Percentiles rank a stretch among this genome's conserved stretches.
These are phyloP conservation scores for Polygonum aviculare DNA, from an alignment of 148 eudicot genomes.

Conservation along the genomic window DNA sequence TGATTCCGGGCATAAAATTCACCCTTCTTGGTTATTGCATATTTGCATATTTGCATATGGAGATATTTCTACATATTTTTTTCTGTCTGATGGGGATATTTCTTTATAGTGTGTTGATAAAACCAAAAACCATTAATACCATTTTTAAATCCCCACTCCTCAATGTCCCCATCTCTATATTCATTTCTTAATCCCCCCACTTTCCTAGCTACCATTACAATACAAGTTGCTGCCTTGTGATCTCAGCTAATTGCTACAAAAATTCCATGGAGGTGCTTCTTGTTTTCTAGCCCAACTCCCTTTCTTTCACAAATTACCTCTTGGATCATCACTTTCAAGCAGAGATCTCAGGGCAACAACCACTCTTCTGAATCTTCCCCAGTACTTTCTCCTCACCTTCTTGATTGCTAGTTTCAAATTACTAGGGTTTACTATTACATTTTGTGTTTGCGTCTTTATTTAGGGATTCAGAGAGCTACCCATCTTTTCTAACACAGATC, in stretches of 20 bases:
- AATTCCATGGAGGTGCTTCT: conserved; percentile 8
- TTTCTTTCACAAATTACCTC: background rate
- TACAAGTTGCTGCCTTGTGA: conserved; percentile 2
- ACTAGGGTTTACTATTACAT: background rate
- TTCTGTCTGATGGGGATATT: background rate
- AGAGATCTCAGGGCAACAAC: background rate
- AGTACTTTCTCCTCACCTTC: background rate
- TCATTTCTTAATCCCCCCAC: background rate
- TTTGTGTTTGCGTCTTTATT: background rate
- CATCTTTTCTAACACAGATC: background rate
- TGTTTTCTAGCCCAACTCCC: background rate
- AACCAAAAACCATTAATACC: background rate
- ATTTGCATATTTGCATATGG: background rate
- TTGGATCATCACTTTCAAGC: background rate
- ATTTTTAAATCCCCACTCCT: background rate
- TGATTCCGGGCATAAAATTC: background rate
- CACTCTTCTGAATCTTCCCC: background rate
- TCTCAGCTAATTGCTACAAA: background rate
- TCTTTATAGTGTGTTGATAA: background rate
- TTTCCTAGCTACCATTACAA: background rate
- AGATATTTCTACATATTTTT: background rate
- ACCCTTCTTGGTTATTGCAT: background rate
- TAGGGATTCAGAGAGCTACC: background rate
- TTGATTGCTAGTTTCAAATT: background rate
- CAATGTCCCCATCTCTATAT: conserved; percentile 2